Evolutionary conservation across 1,139 yeast species (phyloP).

Genomic region (Entelexis paramagnoliae): DNA sequence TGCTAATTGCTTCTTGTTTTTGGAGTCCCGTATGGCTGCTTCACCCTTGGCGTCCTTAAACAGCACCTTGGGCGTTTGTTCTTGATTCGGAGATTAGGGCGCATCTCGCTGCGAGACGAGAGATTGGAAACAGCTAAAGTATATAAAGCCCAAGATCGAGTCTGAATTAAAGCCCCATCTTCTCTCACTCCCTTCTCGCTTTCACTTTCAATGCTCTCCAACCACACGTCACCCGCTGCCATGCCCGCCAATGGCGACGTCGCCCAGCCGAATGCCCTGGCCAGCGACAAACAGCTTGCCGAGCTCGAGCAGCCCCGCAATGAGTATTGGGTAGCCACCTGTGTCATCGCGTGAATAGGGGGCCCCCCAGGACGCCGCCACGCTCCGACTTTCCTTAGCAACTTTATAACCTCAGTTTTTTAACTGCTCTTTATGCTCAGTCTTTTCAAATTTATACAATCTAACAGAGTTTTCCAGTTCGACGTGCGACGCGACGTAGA

Average conservation of each 20-base stretch:
- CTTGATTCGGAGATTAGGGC: too few relatives aligned
- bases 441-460: not conserved
- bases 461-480: too few relatives aligned
- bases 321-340: not conserved
- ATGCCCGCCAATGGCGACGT: not conserved
- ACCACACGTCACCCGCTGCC: not conserved
- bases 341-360: slow-evolving; percentile 2
- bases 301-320: slow-evolving; percentile 3
- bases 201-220: not conserved
- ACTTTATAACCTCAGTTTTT: too few relatives aligned
- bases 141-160: not conserved
- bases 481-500: too few relatives aligned
- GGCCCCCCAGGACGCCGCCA: too few relatives aligned
- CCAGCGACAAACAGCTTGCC: not conserved
- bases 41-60: too few relatives aligned
- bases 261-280: not conserved
- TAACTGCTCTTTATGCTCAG: too few relatives aligned
- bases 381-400: too few relatives aligned
- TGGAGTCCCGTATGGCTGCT: too few relatives aligned
- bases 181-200: not conserved
- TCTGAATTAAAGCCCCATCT: not conserved
- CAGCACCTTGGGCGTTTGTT: too few relatives aligned
- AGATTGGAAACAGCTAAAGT: not conserved
- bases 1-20: too few relatives aligned
- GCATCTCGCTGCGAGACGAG: too few relatives aligned